Conservation (phyloP, 106 monocot genomes). For the Dendrobium huoshanense region DNA sequence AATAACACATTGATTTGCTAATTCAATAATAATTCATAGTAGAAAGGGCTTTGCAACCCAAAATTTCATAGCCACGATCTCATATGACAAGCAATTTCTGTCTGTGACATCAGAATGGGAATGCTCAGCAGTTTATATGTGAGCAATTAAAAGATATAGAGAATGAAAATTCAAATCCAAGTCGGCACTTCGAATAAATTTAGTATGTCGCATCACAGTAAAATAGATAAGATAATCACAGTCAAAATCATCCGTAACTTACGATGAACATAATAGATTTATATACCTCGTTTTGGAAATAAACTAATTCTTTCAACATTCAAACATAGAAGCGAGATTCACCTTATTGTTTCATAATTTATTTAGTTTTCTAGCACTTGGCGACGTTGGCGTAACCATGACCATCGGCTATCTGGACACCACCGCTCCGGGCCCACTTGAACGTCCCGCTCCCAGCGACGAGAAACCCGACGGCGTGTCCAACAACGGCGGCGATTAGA, state of each 20-base stretch:
- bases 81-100: no score
- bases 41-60: no score
- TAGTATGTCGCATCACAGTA: not conserved
- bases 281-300: not conserved
- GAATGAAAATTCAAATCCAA: not conserved
- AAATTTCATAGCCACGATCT: no score
- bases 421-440: not conserved
- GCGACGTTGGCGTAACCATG: not conserved
- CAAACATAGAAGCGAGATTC: not conserved
- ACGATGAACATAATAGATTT: not conserved
- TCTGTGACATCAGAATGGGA: no score
- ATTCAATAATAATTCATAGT: no score
- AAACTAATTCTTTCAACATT: not conserved
- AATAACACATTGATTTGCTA: no score
- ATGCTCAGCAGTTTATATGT: no score
- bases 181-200: not conserved
- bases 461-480: conserved; percentile 14
- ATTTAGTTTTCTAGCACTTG: not conserved
- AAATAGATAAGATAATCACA: not conserved
- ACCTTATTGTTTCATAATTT: not conserved
- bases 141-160: no score
- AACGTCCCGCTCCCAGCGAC: not conserved
- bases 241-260: not conserved
- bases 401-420: not conserved
- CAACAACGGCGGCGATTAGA: conserved; percentile 6